Base-by-base conservation (phyloP, 768 basidiomycete genomes). In the Boletus fagicola region DNA sequence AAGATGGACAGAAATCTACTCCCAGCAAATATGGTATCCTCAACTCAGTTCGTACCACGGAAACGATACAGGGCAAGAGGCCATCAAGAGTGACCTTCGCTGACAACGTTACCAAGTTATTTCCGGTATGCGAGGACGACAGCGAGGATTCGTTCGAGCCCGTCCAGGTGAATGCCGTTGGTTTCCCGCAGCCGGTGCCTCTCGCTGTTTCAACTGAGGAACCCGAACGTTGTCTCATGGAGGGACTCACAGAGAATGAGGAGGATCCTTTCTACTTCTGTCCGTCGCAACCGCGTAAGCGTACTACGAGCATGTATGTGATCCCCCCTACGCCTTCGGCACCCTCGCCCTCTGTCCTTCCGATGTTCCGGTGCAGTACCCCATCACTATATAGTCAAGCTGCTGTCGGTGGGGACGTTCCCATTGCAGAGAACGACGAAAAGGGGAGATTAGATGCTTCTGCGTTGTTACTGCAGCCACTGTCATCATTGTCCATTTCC, bases 111-210 rank as follows among this genome's bases (percentile, higher is more conserved):
- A 56, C 71, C 12, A 65, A 61, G 30, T 42, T 74, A 31, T 67
- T 72, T 48, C 72, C 71, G 3, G 68, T 74, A 20, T 59, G 54
- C 43, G 72, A 72, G 60, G 71, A 71, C 22, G 69, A 72, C 42
- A 51, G 44, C 28, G 72, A 74, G 10, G 79, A 79, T 53, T 74
- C 74, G 53, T 68, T 66, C 31, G 60, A 68, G 30, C 30, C 58
- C 24, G 49, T 40, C 26, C 46, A 58, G 7, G 54, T 4, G 20
- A 50, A 38, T 51, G 59, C 57, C 10, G 47, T 73, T 45, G 62
- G 59, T 50, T 72, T 70, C 43, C 70, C 68, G 5, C 63, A 60
- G 36, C 40, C 36, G 7, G 56, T 54, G 1, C 54, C 51, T 48
- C 31, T 24, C 10, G 2, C 35, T 24, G 48, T 54, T 47, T 42